Base-by-base conservation (phyloP, 73 alveolate species). In the Breviolum minutum region DNA sequence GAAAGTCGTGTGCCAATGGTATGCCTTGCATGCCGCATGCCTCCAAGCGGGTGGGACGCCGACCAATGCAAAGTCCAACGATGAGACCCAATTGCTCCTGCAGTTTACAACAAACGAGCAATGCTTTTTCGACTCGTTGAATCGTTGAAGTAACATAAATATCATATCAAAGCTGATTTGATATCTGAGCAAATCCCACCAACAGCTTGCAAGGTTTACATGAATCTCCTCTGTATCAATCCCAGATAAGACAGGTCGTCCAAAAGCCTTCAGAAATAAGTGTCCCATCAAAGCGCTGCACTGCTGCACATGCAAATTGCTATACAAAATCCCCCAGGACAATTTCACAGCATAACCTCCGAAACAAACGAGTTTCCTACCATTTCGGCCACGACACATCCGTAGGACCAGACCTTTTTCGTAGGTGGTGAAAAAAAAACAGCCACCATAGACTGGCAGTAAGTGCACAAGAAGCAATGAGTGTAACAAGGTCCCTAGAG, bases 331-430 rank as follows among this genome's bases (percentile, higher is more conserved):
- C 54, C 54, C 3, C 5, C 54, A 40, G 3, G 54, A 40, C 54
- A 40, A 40, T 40, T 40, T 40, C 54, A 40, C 54, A 40, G 54
- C 54, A 40, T 40, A 3, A 40, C 54, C 0, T 3, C 54, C 54
- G 54, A 13, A 32, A 32, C 87, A 63, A 24, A 63, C 48, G 19
- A 70, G 95, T 61, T 5, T 14, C 63, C 26, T 26, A 48, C 96
- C 96, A 89, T 89, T 87, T 89, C 96, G 63, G 87, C 96, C 80
- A 89, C 96, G 11, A 89, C 96, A 54, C 96, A 89, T 40, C 87
- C 96, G 60, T n/a, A 63, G 48, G 89, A 77, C 97, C 97, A 91
- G n/a, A 91, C 85, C 97, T 66, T 27, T 14, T 14, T 81, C 90
- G 54, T 14, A 29, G 14, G 26, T n/a, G 13, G 62, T 61, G 19